Conservation (phyloP, 2,329 filamentous ascomycete species). For the Pseudogymnoascus sp. region DNA sequence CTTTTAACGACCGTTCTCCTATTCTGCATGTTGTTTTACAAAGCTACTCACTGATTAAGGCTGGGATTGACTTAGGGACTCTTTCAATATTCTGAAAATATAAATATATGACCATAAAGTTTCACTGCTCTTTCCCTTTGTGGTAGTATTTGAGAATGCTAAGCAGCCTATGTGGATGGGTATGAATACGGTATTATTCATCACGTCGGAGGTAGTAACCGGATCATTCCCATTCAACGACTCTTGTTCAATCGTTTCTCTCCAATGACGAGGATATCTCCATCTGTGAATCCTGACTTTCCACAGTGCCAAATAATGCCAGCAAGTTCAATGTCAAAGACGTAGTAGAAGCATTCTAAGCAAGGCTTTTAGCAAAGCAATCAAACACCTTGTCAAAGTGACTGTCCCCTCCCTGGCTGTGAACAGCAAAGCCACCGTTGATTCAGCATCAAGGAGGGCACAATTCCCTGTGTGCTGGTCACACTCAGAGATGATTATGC, state of each 20-base stretch:
- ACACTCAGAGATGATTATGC: background rate
- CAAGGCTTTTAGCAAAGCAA: background rate
- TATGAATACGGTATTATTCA: background rate
- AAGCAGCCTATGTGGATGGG: background rate
- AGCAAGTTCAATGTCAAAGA: background rate
- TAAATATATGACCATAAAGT: background rate
- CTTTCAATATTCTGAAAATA: background rate
- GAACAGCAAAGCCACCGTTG: background rate
- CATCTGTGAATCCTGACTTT: background rate
- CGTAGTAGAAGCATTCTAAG: background rate
- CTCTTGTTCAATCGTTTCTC: background rate
- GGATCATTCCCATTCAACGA: background rate
- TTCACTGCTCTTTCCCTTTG: background rate
- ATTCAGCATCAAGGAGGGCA: background rate
- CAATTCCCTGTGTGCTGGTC: background rate
- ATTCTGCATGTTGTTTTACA: slow-evolving; percentile 8
- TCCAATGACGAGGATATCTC: background rate
- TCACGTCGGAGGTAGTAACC: background rate
- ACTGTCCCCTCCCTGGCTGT: background rate
- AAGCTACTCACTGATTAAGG: background rate
- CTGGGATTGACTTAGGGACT: background rate
- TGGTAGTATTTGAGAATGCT: background rate
- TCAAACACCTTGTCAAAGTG: background rate
- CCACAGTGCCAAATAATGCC: background rate
- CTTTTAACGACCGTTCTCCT: slow-evolving; percentile 3